These are phyloP conservation scores for Yamadazyma conglobata DNA, from an alignment of 1,139 yeast genomes.

Conservation along the genomic window DNA sequence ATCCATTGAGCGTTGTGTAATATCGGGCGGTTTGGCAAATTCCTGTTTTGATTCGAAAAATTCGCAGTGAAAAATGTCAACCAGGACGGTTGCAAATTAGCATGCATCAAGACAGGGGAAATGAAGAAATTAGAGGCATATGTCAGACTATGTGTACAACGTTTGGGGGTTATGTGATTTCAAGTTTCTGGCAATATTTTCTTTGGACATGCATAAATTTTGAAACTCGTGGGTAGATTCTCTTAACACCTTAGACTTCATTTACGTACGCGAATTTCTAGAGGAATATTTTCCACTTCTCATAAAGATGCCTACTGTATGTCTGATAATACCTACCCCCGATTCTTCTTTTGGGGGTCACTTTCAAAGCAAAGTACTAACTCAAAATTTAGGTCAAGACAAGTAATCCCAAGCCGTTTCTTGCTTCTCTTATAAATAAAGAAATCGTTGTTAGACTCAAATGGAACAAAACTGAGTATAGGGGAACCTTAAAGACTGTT, in stretches of 20 bases:
- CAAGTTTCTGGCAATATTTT: no score
- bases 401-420: conserved; percentile 81
- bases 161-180: no score
- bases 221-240: no score
- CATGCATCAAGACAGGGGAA: no score
- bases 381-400: conserved; percentile 5
- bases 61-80: no score
- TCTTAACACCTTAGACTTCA: background rate
- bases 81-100: no score
- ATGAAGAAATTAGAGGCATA: no score
- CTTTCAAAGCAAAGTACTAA: conserved; percentile 3
- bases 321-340: background rate
- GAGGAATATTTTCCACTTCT: no score
- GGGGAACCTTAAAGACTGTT: conserved; percentile 73
- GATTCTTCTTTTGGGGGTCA: no score
- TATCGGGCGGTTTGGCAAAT: background rate
- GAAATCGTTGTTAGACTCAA: conserved; percentile 81
- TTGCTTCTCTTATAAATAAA: conserved; percentile 68
- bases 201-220: no score
- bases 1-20: background rate
- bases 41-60: background rate
- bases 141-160: no score
- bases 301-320: conserved; percentile 1
- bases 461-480: conserved; percentile 91
- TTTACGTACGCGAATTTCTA: no score